Conservation (phyloP, 2,329 filamentous ascomycete genomes). For the Aureobasidium melanogenum region DNA sequence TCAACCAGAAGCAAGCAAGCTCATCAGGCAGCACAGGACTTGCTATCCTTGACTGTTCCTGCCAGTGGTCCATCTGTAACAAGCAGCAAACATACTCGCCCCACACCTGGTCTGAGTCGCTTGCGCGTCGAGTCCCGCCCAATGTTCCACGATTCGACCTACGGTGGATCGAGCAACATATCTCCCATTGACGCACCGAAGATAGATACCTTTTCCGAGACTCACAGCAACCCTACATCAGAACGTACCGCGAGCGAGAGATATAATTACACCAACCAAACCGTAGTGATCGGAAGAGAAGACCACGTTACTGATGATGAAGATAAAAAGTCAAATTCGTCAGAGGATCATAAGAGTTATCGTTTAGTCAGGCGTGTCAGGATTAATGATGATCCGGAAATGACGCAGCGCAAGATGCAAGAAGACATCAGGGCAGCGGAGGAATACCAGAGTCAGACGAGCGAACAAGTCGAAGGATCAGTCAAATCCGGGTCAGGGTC, state of each 20-base stretch:
- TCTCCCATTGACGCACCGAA: neutral
- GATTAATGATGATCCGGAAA: neutral
- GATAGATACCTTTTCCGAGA: neutral
- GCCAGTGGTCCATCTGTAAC: neutral
- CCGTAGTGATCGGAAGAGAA: neutral
- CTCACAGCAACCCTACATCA: neutral
- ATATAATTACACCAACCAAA: slow-evolving; percentile 4
- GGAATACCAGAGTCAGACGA: neutral
- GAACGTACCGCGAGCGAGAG: neutral
- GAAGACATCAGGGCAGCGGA: neutral
- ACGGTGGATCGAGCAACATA: neutral
- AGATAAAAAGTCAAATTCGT: neutral
- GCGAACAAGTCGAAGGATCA: neutral
- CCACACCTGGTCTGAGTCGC: neutral
- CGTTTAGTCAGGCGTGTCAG: neutral
- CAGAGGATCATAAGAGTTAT: neutral
- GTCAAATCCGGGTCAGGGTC: neutral
- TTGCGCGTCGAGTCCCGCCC: neutral
- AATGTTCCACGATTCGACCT: neutral
- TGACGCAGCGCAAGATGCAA: neutral
- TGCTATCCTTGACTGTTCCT: neutral
- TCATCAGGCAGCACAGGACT: neutral
- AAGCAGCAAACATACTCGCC: neutral
- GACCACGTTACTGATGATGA: neutral
- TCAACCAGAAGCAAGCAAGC: neutral